Evolutionary conservation across 2,329 filamentous ascomycete species (phyloP), one percentile per base, ranked within the genome.

Genomic region (Paramyrothecium roridum): DNA sequence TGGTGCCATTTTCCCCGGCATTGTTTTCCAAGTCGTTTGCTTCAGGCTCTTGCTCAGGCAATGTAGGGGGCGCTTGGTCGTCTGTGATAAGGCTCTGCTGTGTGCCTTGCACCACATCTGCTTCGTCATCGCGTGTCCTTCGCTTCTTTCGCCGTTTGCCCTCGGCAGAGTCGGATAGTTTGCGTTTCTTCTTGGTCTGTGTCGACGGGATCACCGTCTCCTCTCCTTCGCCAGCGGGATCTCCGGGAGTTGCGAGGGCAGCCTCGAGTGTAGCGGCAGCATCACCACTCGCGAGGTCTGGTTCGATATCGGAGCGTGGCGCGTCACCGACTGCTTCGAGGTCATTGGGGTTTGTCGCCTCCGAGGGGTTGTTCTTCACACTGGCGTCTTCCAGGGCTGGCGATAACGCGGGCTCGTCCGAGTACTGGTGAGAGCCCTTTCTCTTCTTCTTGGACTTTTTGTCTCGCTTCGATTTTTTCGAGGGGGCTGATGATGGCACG

Each of bases 101-200:
- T 6, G 37, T 52, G 20, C 40, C 52, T 30, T 56, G 46, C 37
- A 61, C 50, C 6, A 62, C 58, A 6, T 63, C 61, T 20, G 47
- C 53, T n/a, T 55, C 63, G 8, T 62, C 54, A 20, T 64, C 63
- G 48, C 61, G 56, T 12, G 66, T 60, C 40, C 63, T 70, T 19
- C 60, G 62, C 61, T 73, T 74, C 63, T 73, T 74, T 23, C 65
- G 62, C 33, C 63, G 61, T 55, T 70, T 70, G n/a, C 61, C 61
- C 11, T 71, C 69, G 7, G 59, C 52, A 2, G 65, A 63, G 51
- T 67, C 64, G 4, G 67, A 65, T 1, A 63, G 54, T 54, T 67
- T 71, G 59, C 71, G 68, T 57, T 73, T 73, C 59, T 68, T 67
- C 56, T 67, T 73, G 17, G 62, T 52, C 19, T 67, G 64, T 3